phyloP scores from a whole-genome alignment of 306 rosid genomes.

The Begonia masoniana region DNA sequence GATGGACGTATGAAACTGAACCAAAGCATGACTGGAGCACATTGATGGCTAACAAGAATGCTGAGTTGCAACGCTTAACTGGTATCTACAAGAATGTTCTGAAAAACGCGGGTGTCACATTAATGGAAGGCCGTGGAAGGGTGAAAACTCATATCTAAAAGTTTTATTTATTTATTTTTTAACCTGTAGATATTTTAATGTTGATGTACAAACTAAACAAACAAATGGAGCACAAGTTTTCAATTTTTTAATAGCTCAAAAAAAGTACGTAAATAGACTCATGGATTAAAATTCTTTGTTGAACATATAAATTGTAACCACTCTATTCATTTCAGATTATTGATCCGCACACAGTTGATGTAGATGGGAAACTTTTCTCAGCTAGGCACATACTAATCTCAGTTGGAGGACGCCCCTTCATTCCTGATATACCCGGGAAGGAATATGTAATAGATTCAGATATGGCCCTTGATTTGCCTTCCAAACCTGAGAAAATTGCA shows the following conservation, averaged over 20 bases:
- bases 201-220: too few relatives aligned
- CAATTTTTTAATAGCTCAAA: too few relatives aligned
- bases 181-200: too few relatives aligned
- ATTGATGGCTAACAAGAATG: slow-evolving; percentile 86
- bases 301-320: neutral
- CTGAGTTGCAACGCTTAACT: slow-evolving; percentile 86
- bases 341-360: slow-evolving; percentile 76
- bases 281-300: too few relatives aligned
- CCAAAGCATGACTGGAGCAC: slow-evolving; percentile 94
- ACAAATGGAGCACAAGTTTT: too few relatives aligned
- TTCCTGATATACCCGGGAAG: slow-evolving; percentile 86
- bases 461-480: slow-evolving; percentile 90
- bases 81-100: slow-evolving; percentile 73
- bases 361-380: slow-evolving; percentile 74
- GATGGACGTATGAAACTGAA: slow-evolving; percentile 80
- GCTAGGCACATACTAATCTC: slow-evolving; percentile 77
- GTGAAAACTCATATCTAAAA: slow-evolving; percentile 13
- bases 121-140: slow-evolving; percentile 96
- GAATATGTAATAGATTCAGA: slow-evolving; percentile 88
- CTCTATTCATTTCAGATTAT: slow-evolving; percentile 38
- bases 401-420: slow-evolving; percentile 87
- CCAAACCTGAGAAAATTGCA: slow-evolving; percentile 81
- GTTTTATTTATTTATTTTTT: too few relatives aligned
- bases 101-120: slow-evolving; percentile 49
- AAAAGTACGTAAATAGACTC: too few relatives aligned